A percentile compares a stretch with the other conserved stretches of the same genome.
Evolutionary conservation across 2,329 filamentous ascomycete species (phyloP).

Genomic region (Sordariomycetes sp.): DNA sequence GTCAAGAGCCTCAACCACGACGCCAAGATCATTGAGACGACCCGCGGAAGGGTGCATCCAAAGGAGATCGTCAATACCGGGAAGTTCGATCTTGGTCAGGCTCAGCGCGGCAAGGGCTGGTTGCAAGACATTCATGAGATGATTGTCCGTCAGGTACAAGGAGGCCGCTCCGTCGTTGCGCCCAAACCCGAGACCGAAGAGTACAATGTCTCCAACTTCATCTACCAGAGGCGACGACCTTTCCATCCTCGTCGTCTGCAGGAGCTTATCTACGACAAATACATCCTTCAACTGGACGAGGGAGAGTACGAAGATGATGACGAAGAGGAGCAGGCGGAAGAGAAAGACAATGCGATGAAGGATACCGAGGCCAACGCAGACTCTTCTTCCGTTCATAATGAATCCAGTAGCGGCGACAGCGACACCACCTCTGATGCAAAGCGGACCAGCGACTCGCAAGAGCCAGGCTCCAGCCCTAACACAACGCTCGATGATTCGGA

Average conservation of each 20-base stretch:
- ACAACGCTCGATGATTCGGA: background rate
- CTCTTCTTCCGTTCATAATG: too few species aligned
- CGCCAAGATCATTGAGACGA: slow-evolving; percentile 54
- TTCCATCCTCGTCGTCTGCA: slow-evolving; percentile 39
- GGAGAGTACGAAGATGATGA: slow-evolving; percentile 23
- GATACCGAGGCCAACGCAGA: too few species aligned
- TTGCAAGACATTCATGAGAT: slow-evolving; percentile 60
- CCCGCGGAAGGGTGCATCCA: slow-evolving; percentile 50
- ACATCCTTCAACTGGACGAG: slow-evolving; percentile 39
- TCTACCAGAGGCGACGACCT: slow-evolving; percentile 52
- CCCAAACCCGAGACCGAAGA: slow-evolving; percentile 65
- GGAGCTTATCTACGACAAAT: slow-evolving; percentile 35
- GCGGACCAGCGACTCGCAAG: too few species aligned
- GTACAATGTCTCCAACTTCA: slow-evolving; percentile 63
- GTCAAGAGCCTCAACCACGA: slow-evolving; percentile 56
- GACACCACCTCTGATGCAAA: background rate
- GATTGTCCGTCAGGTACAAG: slow-evolving; percentile 47
- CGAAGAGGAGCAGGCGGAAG: slow-evolving; percentile 21
- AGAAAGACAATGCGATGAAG: slow-evolving; percentile 4
- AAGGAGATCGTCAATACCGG: slow-evolving; percentile 56
- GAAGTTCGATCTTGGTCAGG: slow-evolving; percentile 54
- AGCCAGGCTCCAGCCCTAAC: background rate
- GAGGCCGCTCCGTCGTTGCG: slow-evolving; percentile 42
- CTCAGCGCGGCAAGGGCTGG: slow-evolving; percentile 60
- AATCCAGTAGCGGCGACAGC: background rate